These are phyloP conservation scores for Malus hybrid DNA, from an alignment of 331 rosid genomes.

Conservation along the genomic window DNA sequence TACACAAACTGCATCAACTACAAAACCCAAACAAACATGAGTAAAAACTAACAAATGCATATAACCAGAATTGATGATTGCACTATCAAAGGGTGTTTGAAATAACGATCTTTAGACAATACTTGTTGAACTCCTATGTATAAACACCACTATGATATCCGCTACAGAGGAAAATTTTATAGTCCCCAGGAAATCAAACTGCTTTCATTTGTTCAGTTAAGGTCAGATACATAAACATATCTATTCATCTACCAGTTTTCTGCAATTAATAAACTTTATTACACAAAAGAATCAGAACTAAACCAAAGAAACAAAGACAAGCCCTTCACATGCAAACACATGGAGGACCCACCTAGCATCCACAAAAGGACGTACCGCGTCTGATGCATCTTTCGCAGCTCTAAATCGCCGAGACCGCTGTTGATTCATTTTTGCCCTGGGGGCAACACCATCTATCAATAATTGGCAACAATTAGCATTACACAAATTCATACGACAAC, in stretches of 20 bases:
- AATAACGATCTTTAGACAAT: no score
- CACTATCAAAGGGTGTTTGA: neutral
- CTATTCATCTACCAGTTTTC: no score
- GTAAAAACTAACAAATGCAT: neutral
- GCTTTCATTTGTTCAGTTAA: no score
- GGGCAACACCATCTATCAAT: conserved; percentile 93
- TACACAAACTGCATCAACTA: neutral
- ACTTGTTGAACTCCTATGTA: neutral
- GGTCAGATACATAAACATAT: neutral
- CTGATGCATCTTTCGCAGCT: conserved; percentile 90
- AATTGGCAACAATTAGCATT: conserved; percentile 12
- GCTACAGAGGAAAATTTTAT: neutral
- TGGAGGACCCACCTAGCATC: conserved; percentile 20
- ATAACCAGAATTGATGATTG: neutral
- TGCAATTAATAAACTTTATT: neutral
- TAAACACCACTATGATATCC: neutral
- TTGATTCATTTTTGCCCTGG: conserved; percentile 99
- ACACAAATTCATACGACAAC: neutral
- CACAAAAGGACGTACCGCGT: conserved; percentile 62
- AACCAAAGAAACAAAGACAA: neutral
- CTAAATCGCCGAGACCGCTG: conserved; percentile 93
- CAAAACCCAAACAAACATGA: neutral
- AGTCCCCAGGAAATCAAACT: no score
- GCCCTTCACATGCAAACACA: conserved; percentile 16
- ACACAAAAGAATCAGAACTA: neutral